Conservation (phyloP, 225 moss, liverwort and hornwort genomes). For the Sphagnum tenellum region DNA sequence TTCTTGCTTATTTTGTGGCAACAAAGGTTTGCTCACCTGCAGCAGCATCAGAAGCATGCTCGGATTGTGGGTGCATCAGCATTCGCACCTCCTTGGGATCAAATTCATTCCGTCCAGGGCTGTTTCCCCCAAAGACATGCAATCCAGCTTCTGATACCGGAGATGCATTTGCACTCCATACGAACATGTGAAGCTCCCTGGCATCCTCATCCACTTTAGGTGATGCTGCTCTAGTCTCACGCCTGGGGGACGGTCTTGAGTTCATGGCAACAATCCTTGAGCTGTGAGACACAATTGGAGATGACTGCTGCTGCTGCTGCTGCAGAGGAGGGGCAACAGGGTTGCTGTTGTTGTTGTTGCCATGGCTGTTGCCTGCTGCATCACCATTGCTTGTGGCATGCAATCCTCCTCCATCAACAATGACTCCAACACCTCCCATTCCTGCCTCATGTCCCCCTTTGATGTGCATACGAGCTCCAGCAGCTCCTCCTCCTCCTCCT, state of each 20-base stretch:
- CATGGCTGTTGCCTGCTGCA: too few relatives aligned
- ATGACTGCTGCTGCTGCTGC: background rate
- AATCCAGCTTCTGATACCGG: slow-evolving; percentile 72
- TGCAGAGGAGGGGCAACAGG: slow-evolving; percentile 24
- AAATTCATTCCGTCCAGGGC: slow-evolving; percentile 24
- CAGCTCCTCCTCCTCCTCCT: slow-evolving; percentile 23
- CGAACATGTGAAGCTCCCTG: slow-evolving; percentile 61
- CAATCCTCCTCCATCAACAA: slow-evolving; percentile 53
- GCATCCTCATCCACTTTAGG: slow-evolving; percentile 44
- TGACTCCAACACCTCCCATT: slow-evolving; percentile 29
- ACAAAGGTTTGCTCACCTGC: background rate
- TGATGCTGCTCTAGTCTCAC: background rate
- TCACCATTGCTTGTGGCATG: slow-evolving; percentile 45
- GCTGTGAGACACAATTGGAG: slow-evolving; percentile 65
- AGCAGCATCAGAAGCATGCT: slow-evolving; percentile 33
- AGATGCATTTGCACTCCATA: slow-evolving; percentile 70
- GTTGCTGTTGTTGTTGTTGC: slow-evolving; percentile 5
- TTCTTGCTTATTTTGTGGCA: too few relatives aligned
- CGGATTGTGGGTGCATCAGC: slow-evolving; percentile 60
- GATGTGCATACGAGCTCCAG: slow-evolving; percentile 7
- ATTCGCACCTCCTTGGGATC: slow-evolving; percentile 83
- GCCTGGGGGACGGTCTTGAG: slow-evolving; percentile 34
- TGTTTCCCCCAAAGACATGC: slow-evolving; percentile 64
- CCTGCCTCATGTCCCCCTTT: slow-evolving; percentile 17
- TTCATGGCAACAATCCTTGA: slow-evolving; percentile 49